Evolutionary conservation across 129 eudicot genomes (phyloP), one percentile per base, ranked within the genome.

Genomic region (Flaveria robusta): DNA sequence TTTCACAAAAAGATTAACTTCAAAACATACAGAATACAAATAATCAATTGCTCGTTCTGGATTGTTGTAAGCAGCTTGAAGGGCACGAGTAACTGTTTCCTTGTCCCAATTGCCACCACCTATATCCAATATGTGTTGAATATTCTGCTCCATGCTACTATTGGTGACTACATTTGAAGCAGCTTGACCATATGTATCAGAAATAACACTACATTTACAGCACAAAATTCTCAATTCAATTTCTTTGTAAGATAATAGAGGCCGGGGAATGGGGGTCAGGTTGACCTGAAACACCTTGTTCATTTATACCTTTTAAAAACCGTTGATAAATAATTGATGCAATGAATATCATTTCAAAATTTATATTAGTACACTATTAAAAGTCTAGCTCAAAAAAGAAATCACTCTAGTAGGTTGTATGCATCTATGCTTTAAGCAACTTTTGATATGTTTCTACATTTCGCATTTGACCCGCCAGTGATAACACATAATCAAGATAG

Each of bases 61-160:
- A 80, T 91, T 93, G 85, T 91, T 93, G 81, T 78, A 91, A 74
- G 98, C 98, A 78, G 97, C 98, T 79, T 89, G 96, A 78, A 93
- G 97, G 7, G 98, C 98, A 78, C 97, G 97, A 18, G 86, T 79
- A 45, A 93, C 98, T 4, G 93, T 88, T 66, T 93, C 97, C 81
- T 79, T 90, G 76, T 93, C 96, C 98, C 98, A 93, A 62, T 77
- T 88, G 69, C 98, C 97, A 79, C 98, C 98, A 59, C 98, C 98
- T 81, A 93, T 87, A 81, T 91, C 98, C 86, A 93, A 71, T 70
- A 93, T 70, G 82, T 86, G 93, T 78, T 93, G 97, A 76, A 91
- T 76, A 50, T 92, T 91, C 74, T 91, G 93, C 65, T 94, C 97
- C 64, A 89, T 83, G 77, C 64, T 78, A 77, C 69, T 81, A 49